phyloP scores from a whole-genome alignment of 2,329 filamentous ascomycete genomes.

The Bipolaris cookei region DNA sequence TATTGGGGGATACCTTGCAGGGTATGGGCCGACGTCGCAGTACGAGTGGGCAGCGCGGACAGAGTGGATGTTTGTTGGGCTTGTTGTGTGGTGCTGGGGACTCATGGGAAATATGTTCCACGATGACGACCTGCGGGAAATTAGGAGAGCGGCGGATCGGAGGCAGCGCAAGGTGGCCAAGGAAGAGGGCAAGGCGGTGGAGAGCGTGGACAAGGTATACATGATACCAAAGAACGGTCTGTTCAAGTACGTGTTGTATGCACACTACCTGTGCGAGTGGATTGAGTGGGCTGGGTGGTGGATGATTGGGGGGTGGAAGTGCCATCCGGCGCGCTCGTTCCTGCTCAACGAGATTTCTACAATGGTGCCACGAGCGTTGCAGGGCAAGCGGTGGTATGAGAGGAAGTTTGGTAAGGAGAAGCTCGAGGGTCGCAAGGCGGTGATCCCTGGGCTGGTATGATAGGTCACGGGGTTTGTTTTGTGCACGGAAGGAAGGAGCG shows the following conservation, averaged over 20 bases:
- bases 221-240: constrained; percentile 82
- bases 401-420: constrained; percentile 86
- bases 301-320: constrained; percentile 70
- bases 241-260: constrained; percentile 83
- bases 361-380: constrained; percentile 86
- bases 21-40: constrained; percentile 73
- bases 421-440: constrained; percentile 75
- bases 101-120: constrained; percentile 84
- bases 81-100: constrained; percentile 77
- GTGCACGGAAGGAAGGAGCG: background rate
- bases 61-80: constrained; percentile 64
- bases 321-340: constrained; percentile 79
- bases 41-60: constrained; percentile 57
- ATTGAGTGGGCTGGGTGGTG: constrained; percentile 92
- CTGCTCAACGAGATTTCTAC: constrained; percentile 84
- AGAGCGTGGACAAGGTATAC: constrained; percentile 79
- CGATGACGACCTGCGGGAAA: constrained; percentile 87
- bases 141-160: constrained; percentile 72
- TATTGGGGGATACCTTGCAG: constrained; percentile 80
- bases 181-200: constrained; percentile 53
- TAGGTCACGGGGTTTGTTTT: constrained; percentile 27
- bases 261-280: constrained; percentile 98
- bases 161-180: constrained; percentile 60
- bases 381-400: constrained; percentile 84
- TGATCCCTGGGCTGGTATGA: constrained; percentile 65